These are phyloP conservation scores for Seminavis robusta DNA, from an alignment of 108 stramenopile species.

Conservation along the genomic window DNA sequence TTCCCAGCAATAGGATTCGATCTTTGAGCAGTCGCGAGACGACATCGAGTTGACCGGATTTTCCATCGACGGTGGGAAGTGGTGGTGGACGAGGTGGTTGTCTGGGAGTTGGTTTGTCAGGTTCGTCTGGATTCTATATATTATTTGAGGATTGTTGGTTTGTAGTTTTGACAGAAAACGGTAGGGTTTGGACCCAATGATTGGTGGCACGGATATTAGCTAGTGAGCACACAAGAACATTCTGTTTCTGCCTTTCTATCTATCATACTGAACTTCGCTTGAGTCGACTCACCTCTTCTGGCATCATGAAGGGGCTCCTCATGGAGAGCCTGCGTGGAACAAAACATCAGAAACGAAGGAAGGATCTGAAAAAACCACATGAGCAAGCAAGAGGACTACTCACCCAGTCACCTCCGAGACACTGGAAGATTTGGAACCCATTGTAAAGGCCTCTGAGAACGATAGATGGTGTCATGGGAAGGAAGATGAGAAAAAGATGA, in stretches of 20 bases:
- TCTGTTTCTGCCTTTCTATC: not conserved
- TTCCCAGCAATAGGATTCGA: slow-evolving; percentile 89
- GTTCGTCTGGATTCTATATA: slow-evolving; percentile 19
- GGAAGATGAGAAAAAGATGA: no score
- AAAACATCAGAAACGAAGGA: not conserved
- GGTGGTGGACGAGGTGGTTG: slow-evolving; percentile 46
- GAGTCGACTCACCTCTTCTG: slow-evolving; percentile 39
- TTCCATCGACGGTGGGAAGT: slow-evolving; percentile 57
- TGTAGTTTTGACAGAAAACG: not conserved
- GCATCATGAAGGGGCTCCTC: slow-evolving; percentile 35
- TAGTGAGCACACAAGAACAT: not conserved
- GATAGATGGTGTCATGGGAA: no score
- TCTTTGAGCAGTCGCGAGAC: slow-evolving; percentile 91
- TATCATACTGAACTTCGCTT: not conserved
- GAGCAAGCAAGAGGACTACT: no score
- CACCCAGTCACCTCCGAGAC: no score
- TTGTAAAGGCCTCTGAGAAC: no score
- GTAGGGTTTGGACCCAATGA: no score
- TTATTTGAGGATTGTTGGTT: no score
- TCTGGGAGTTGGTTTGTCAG: slow-evolving; percentile 17
- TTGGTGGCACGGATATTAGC: not conserved
- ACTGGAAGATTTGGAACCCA: no score
- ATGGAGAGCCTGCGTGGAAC: not conserved
- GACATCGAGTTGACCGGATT: slow-evolving; percentile 91
- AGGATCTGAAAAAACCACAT: not conserved